Percentiles rank a stretch among this genome's conserved stretches.
Conservation (phyloP, 1,284 basidiomycete genomes). For the Rhodofomes roseus region DNA sequence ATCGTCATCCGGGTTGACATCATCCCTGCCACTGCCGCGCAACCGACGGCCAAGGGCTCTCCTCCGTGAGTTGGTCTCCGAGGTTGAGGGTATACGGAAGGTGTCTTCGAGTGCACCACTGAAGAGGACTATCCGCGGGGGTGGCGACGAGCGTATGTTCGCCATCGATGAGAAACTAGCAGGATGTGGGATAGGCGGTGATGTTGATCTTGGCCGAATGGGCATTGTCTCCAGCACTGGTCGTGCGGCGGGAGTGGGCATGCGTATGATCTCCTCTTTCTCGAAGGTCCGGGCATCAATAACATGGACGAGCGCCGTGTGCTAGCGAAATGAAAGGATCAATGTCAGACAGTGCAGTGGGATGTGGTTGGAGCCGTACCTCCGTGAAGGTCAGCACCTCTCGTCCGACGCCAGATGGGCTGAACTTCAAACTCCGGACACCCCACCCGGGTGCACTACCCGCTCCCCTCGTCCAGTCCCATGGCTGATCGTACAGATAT, state of each 20-base stretch:
- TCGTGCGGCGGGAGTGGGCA: slow-evolving; percentile 42
- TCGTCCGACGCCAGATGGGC: slow-evolving; percentile 44
- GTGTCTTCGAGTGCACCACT: slow-evolving; percentile 47
- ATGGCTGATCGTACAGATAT: slow-evolving; percentile 58
- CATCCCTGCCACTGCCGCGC: slow-evolving; percentile 13
- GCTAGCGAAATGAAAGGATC: slow-evolving; percentile 37
- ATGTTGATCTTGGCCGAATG: slow-evolving; percentile 24
- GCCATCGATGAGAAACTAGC: slow-evolving; percentile 7
- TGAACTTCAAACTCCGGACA: slow-evolving; percentile 76
- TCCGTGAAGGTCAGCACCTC: slow-evolving; percentile 85
- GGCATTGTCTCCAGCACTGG: slow-evolving; percentile 16
- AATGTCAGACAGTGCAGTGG: not conserved
- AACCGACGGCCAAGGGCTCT: slow-evolving; percentile 14
- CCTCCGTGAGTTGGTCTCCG: slow-evolving; percentile 20
- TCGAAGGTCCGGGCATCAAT: slow-evolving; percentile 81
- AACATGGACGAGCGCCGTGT: slow-evolving; percentile 71
- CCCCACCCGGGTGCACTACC: slow-evolving; percentile 70
- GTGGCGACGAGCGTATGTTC: slow-evolving; percentile 18
- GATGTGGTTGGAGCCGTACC: slow-evolving; percentile 38
- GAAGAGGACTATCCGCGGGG: slow-evolving; percentile 40
- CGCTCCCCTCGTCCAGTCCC: slow-evolving; percentile 57
- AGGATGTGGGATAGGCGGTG: slow-evolving; percentile 19
- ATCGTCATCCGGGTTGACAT: slow-evolving; percentile 27
- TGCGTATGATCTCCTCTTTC: slow-evolving; percentile 62
- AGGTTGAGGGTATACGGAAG: slow-evolving; percentile 41